phyloP scores from a whole-genome alignment of 345 rosid species.

The Turritis glabra region DNA sequence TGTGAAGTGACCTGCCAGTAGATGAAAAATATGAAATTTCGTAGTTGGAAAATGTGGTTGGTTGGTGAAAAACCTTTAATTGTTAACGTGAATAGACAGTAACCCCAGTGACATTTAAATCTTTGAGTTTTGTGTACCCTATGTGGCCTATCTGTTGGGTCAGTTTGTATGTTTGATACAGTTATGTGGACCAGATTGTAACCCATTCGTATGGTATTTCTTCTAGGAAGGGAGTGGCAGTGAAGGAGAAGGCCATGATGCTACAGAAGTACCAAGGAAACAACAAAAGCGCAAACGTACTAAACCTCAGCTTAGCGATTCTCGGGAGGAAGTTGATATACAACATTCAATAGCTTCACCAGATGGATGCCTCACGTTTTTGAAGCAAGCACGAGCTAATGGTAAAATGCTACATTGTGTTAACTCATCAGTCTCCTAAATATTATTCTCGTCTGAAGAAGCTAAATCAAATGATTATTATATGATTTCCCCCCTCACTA shows the following conservation, averaged over 20 bases:
- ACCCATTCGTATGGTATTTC: slow-evolving; percentile 25
- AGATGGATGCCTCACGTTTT: slow-evolving; percentile 76
- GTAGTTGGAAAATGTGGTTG: slow-evolving; percentile 14
- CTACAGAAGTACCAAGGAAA: slow-evolving; percentile 47
- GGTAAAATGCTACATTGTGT: slow-evolving; percentile 46
- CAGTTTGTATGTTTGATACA: slow-evolving; percentile 15
- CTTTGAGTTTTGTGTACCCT: slow-evolving; percentile 9
- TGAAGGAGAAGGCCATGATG: slow-evolving; percentile 70
- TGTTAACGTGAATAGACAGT: slow-evolving; percentile 1
- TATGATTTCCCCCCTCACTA: background rate
- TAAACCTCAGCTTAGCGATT: slow-evolving; percentile 50
- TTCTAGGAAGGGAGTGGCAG: slow-evolving; percentile 80
- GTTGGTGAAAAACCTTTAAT: slow-evolving; percentile 3
- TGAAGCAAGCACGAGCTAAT: slow-evolving; percentile 64
- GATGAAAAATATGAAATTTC: slow-evolving; percentile 8
- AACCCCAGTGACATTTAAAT: background rate
- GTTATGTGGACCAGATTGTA: slow-evolving; percentile 21
- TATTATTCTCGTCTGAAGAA: background rate
- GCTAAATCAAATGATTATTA: background rate
- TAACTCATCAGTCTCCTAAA: slow-evolving; percentile 13
- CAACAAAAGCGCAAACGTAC: slow-evolving; percentile 63
- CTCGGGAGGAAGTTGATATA: slow-evolving; percentile 52
- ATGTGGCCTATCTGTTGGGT: slow-evolving; percentile 13
- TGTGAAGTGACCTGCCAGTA: slow-evolving; percentile 8
- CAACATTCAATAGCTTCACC: slow-evolving; percentile 44